Evolutionary conservation across 148 eudicot genomes (phyloP).

Genomic region (Cornus controversa): DNA sequence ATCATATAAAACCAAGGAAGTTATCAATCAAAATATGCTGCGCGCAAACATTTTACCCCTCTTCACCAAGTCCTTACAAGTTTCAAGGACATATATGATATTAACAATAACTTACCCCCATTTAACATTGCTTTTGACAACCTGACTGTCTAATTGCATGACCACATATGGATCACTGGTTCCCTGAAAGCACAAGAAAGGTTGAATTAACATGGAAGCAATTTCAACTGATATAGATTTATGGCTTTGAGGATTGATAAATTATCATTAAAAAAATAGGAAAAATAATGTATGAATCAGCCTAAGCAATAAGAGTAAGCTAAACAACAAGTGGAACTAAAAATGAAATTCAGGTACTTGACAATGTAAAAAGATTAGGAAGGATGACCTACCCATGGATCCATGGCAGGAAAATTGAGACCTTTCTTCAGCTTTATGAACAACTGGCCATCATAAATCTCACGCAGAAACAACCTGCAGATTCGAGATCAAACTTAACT

Average conservation of each 20-base stretch:
- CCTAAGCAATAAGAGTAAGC: background rate
- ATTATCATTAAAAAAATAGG: background rate
- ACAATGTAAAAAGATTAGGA: background rate
- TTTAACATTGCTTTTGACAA: constrained; percentile 76
- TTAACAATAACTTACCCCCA: constrained; percentile 73
- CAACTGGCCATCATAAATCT: constrained; percentile 92
- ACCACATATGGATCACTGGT: constrained; percentile 97
- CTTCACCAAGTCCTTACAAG: background rate
- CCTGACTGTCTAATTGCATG: constrained; percentile 76
- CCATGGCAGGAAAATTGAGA: constrained; percentile 81
- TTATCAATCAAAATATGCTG: background rate
- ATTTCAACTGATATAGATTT: background rate
- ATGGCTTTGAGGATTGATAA: background rate
- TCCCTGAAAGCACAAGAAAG: constrained; percentile 55
- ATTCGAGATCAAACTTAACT: background rate
- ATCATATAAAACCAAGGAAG: background rate
- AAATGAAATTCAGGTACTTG: background rate
- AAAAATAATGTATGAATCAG: background rate
- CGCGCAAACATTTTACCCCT: background rate
- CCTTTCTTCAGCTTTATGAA: constrained; percentile 86
- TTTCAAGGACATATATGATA: background rate
- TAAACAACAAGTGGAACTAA: constrained; percentile 8
- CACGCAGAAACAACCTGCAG: constrained; percentile 81
- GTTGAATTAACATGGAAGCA: background rate
- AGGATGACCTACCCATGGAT: constrained; percentile 80